Percentiles rank a stretch among this genome's conserved stretches.
Evolutionary conservation across 2,329 filamentous ascomycete genomes (phyloP).

Genomic region (Colletotrichum tanaceti): DNA sequence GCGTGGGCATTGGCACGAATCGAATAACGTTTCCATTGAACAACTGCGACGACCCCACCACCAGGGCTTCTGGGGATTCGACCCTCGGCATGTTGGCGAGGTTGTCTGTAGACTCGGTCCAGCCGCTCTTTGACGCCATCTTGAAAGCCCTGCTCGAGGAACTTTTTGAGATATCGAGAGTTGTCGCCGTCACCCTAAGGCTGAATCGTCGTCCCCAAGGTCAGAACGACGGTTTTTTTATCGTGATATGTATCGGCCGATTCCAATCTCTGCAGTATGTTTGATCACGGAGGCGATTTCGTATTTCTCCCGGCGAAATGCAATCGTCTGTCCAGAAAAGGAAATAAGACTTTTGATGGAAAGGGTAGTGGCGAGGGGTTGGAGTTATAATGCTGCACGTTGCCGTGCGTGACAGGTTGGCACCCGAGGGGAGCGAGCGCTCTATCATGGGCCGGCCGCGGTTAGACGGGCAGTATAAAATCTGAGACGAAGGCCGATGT

Average conservation of each 20-base stretch:
- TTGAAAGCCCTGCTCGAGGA: constrained; percentile 24
- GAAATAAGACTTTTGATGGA: neutral
- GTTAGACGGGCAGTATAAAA: constrained; percentile 38
- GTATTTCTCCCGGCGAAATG: constrained; percentile 38
- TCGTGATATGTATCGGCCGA: neutral
- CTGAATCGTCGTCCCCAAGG: neutral
- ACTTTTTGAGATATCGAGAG: constrained; percentile 1
- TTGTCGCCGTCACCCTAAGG: constrained; percentile 7
- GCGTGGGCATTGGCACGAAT: constrained; percentile 47
- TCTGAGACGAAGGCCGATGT: constrained; percentile 40
- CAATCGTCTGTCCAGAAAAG: constrained; percentile 20
- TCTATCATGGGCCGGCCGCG: constrained; percentile 37
- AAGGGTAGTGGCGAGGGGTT: constrained; percentile 23
- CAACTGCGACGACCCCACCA: constrained; percentile 45
- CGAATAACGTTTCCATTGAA: constrained; percentile 42
- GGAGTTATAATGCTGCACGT: constrained; percentile 34
- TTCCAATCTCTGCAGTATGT: constrained; percentile 5
- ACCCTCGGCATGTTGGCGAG: constrained; percentile 39
- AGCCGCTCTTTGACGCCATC: constrained; percentile 40
- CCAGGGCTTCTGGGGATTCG: constrained; percentile 42
- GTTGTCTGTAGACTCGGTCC: constrained; percentile 43
- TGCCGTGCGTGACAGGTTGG: constrained; percentile 34
- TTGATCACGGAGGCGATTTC: constrained; percentile 15
- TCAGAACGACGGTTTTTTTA: neutral
- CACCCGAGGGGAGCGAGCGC: constrained; percentile 29